These are phyloP conservation scores for Salvia rosmarinus DNA, from an alignment of 257 asterid genomes.

Conservation along the genomic window DNA sequence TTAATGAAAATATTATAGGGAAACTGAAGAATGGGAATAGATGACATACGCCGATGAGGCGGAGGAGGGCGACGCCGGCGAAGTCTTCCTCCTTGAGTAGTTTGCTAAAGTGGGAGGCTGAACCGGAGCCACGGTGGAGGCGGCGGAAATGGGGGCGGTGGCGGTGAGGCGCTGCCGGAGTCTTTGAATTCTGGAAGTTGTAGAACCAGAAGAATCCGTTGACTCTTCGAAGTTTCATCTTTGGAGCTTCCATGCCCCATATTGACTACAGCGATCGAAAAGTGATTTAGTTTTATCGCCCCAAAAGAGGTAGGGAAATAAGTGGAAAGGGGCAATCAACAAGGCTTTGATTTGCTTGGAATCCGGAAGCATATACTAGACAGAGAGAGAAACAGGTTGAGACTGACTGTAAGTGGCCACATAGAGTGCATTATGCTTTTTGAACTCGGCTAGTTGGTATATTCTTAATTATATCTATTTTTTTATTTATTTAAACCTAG, in stretches of 20 bases:
- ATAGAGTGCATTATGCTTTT: too few relatives aligned
- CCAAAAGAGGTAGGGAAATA: not conserved
- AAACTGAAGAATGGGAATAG: not conserved
- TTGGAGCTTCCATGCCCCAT: slow-evolving; percentile 83
- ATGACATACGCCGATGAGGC: slow-evolving; percentile 57
- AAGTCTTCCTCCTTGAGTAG: slow-evolving; percentile 70
- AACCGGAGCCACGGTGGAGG: slow-evolving; percentile 38
- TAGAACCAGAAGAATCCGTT: slow-evolving; percentile 41
- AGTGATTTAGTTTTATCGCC: not conserved
- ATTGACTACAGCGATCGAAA: too few relatives aligned
- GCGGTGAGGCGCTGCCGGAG: slow-evolving; percentile 62
- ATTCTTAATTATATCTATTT: too few relatives aligned
- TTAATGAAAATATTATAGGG: not conserved
- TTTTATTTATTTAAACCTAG: too few relatives aligned
- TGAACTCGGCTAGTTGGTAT: too few relatives aligned
- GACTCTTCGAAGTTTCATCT: slow-evolving; percentile 48
- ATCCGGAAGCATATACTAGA: not conserved
- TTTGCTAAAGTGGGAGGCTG: slow-evolving; percentile 40
- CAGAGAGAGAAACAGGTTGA: too few relatives aligned
- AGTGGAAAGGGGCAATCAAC: not conserved
- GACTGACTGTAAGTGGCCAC: too few relatives aligned
- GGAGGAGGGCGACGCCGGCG: slow-evolving; percentile 87
- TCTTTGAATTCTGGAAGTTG: slow-evolving; percentile 49
- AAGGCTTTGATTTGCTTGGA: not conserved
- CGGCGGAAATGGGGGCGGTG: slow-evolving; percentile 58